Conservation (phyloP, 768 basidiomycete genomes). For the Cubamyces sp. region DNA sequence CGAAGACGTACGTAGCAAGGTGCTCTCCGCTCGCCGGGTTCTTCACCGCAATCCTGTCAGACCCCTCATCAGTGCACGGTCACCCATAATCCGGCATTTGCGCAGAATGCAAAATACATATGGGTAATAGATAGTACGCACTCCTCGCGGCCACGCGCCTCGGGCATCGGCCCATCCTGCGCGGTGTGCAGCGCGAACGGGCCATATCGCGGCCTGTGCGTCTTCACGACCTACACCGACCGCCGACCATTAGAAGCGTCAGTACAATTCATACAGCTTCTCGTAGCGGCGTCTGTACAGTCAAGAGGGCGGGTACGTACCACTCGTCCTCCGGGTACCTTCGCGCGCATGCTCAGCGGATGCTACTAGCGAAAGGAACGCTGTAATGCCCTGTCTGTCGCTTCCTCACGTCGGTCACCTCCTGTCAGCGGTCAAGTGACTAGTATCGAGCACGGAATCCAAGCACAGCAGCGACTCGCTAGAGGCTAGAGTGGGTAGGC, state of each 20-base stretch:
- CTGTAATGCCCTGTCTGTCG: no score
- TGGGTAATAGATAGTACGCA: constrained; percentile 6
- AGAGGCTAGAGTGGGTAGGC: no score
- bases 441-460: no score
- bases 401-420: no score
- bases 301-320: not conserved
- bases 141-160: constrained; percentile 29
- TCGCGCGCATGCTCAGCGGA: not conserved
- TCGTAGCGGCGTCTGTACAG: no score
- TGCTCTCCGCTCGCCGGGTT: constrained; percentile 73
- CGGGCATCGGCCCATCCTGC: constrained; percentile 20
- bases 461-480: no score
- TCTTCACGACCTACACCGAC: constrained; percentile 11
- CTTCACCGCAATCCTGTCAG: constrained; percentile 51
- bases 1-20: constrained; percentile 57
- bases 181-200: constrained; percentile 30
- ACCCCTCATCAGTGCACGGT: not conserved
- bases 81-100: not conserved
- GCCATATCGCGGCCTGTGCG: constrained; percentile 28
- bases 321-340: constrained; percentile 2
- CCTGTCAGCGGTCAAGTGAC: no score
- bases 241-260: no score
- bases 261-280: no score
- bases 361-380: not conserved
- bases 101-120: not conserved